phyloP scores from a whole-genome alignment of 306 rosid genomes.

The Arachis hypogaea region DNA sequence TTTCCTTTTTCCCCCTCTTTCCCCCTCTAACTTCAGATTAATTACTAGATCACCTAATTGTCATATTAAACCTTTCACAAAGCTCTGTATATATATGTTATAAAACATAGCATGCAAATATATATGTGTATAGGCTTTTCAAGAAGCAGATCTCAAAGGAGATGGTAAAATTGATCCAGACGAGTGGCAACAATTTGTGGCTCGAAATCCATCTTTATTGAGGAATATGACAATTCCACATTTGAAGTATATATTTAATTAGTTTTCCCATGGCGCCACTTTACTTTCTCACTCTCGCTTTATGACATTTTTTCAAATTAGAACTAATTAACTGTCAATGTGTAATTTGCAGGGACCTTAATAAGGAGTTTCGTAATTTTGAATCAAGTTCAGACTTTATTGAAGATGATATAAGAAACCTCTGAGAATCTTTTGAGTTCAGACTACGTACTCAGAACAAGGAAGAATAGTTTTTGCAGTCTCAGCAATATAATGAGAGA shows the following conservation, averaged over 20 bases:
- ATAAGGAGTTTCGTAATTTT: slow-evolving; percentile 44
- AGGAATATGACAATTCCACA: slow-evolving; percentile 73
- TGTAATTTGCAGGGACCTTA: slow-evolving; percentile 52
- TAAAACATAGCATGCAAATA: too few species aligned
- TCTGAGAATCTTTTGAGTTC: background rate
- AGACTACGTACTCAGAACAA: background rate
- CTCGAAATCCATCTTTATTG: slow-evolving; percentile 54
- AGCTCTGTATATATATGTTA: too few species aligned
- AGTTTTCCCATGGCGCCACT: too few species aligned
- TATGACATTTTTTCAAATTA: background rate
- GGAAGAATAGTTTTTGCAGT: background rate
- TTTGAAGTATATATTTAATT: slow-evolving; percentile 42
- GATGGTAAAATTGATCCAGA: slow-evolving; percentile 62
- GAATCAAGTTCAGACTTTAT: background rate
- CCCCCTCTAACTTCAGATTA: background rate
- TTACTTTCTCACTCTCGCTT: too few species aligned
- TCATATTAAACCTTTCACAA: too few species aligned
- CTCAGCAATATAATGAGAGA: background rate
- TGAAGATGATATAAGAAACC: slow-evolving; percentile 36
- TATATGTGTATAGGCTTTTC: slow-evolving; percentile 41
- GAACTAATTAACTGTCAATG: background rate
- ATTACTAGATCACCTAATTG: too few species aligned
- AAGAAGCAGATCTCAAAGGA: slow-evolving; percentile 61
- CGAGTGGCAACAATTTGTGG: slow-evolving; percentile 48
- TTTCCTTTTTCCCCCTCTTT: background rate